Percentiles rank a stretch among this genome's conserved stretches.
phyloP scores from a whole-genome alignment of 1,284 basidiomycete species.

The Apiotrichum laibachii region DNA sequence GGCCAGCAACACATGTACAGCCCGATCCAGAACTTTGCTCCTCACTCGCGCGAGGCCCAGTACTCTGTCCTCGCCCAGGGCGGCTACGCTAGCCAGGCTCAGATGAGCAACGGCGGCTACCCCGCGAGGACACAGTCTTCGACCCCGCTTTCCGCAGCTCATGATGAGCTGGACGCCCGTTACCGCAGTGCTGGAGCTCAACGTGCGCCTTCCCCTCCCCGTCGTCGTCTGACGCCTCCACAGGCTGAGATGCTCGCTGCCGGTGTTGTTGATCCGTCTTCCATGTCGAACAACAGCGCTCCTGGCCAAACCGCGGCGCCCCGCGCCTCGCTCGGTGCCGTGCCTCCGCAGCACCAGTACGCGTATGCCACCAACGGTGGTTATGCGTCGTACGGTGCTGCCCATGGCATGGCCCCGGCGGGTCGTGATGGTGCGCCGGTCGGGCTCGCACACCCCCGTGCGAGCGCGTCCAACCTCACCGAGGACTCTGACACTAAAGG shows the following conservation, averaged over 20 bases:
- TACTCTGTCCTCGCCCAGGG: conserved; percentile 36
- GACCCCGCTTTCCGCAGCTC: conserved; percentile 32
- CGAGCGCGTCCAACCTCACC: conserved; percentile 5
- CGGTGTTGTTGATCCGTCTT: conserved; percentile 37
- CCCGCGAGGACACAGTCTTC: conserved; percentile 44
- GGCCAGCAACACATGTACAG: conserved; percentile 40
- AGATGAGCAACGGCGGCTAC: conserved; percentile 35
- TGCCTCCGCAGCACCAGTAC: conserved; percentile 6
- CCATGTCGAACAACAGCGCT: conserved; percentile 23
- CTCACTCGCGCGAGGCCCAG: conserved; percentile 42
- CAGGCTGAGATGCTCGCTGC: conserved; percentile 35
- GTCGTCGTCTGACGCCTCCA: conserved; percentile 33
- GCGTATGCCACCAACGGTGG: conserved; percentile 1
- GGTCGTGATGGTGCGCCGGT: conserved; percentile 6
- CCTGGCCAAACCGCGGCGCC: conserved; percentile 10
- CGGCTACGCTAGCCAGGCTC: conserved; percentile 32
- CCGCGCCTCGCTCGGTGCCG: conserved; percentile 6
- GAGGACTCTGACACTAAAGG: conserved; percentile 8
- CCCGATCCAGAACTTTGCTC: conserved; percentile 35
- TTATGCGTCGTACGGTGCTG: conserved; percentile 11
- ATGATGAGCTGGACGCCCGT: conserved; percentile 27
- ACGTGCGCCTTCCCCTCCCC: conserved; percentile 15
- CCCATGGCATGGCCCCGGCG: conserved; percentile 1
- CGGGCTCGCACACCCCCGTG: conserved; percentile 2
- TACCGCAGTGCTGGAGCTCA: conserved; percentile 24